These are phyloP conservation scores for Scleroderma citrinum DNA, from an alignment of 768 basidiomycete species.

Conservation along the genomic window DNA sequence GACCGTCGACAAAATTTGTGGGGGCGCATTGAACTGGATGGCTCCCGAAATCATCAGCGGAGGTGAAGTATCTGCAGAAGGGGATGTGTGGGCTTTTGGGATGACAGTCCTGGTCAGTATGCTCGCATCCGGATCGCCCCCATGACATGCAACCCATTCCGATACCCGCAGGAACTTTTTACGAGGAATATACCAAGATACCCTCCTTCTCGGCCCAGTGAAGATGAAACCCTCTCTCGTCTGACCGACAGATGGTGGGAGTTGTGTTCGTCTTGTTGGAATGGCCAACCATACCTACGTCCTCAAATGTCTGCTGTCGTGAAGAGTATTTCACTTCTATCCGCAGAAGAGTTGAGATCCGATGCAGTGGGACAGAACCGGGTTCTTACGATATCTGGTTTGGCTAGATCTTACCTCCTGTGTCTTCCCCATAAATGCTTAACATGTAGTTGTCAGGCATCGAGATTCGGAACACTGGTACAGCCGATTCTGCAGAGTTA, in stretches of 20 bases:
- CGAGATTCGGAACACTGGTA: neutral
- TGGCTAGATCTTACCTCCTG: neutral
- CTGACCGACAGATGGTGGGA: neutral
- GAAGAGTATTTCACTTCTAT: neutral
- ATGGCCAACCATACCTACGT: neutral
- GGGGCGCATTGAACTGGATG: constrained; percentile 1
- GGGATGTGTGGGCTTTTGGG: neutral
- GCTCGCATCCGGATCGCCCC: neutral
- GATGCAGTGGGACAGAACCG: neutral
- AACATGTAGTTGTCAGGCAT: neutral
- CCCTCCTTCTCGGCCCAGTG: neutral
- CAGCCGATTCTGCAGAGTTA: neutral
- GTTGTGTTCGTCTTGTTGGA: neutral
- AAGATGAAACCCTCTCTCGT: neutral
- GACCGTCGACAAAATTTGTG: neutral
- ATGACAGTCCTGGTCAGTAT: neutral
- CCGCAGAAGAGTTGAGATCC: neutral
- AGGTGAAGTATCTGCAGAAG: neutral
- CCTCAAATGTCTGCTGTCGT: neutral
- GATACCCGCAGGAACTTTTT: neutral
- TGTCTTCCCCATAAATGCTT: neutral
- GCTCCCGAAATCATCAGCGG: neutral
- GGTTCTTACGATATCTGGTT: neutral
- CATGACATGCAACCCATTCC: too few species aligned
- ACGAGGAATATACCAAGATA: neutral